Conservation (phyloP, 2,329 filamentous ascomycete genomes). For the Ceratocystis diversiconidia region DNA sequence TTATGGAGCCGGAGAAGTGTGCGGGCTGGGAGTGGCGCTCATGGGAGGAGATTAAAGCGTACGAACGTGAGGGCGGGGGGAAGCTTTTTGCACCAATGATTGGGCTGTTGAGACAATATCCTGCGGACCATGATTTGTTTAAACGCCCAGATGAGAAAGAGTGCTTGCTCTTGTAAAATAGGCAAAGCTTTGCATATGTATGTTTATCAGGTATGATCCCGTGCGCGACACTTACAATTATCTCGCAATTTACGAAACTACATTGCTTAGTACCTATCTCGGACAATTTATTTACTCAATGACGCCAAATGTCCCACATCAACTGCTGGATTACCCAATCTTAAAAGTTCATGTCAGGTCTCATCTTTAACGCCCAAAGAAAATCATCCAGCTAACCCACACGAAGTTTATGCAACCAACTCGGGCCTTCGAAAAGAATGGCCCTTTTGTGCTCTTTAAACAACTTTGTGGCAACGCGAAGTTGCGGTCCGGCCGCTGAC, state of each 20-base stretch:
- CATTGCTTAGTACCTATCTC: not conserved
- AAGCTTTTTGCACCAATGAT: constrained; percentile 18
- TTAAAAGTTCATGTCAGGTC: constrained; percentile 26
- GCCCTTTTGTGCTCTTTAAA: constrained; percentile 42
- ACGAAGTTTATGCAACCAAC: constrained; percentile 45
- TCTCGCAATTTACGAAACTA: no score
- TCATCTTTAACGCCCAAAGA: constrained; percentile 27
- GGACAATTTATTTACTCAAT: constrained; percentile 1
- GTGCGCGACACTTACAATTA: no score
- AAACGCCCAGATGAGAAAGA: not conserved
- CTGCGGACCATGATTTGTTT: constrained; percentile 7
- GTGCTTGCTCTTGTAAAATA: not conserved
- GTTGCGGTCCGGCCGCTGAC: constrained; percentile 25
- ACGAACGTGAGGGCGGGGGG: constrained; percentile 20
- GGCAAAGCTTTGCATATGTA: no score
- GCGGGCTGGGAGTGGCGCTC: constrained; percentile 35
- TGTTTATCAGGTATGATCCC: no score
- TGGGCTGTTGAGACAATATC: constrained; percentile 5
- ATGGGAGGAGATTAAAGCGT: constrained; percentile 30
- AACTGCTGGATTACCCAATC: constrained; percentile 27
- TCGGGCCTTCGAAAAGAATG: constrained; percentile 44
- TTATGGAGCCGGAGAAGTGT: constrained; percentile 38
- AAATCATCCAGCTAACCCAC: constrained; percentile 36
- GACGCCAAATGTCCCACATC: constrained; percentile 31
- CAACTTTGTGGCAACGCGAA: constrained; percentile 31